A percentile compares a stretch with the other conserved stretches of the same genome.
Conservation (phyloP, 345 rosid genomes). For the Gossypium herbaceum region DNA sequence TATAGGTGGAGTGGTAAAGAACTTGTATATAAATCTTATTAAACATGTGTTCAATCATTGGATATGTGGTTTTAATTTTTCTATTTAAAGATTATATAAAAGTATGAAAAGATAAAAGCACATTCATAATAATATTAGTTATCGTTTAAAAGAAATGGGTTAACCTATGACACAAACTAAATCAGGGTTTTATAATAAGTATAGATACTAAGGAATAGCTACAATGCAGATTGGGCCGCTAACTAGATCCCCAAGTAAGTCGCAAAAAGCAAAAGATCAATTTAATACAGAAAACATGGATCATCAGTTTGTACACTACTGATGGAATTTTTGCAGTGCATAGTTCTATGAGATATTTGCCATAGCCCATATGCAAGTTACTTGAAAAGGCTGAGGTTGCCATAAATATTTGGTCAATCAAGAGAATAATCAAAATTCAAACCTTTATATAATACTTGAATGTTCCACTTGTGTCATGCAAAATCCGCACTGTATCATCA, state of each 20-base stretch:
- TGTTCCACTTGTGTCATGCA: slow-evolving; percentile 76
- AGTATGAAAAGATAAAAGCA: too few species aligned
- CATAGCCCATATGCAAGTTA: neutral
- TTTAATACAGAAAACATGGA: slow-evolving; percentile 3
- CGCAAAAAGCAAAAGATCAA: neutral
- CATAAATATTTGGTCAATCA: slow-evolving; percentile 2
- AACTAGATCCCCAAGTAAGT: neutral
- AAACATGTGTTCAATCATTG: too few species aligned
- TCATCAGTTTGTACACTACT: neutral
- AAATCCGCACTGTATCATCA: slow-evolving; percentile 66
- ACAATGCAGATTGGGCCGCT: neutral
- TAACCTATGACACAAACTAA: too few species aligned
- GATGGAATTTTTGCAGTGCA: neutral
- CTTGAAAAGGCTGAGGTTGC: neutral
- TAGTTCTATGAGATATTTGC: neutral
- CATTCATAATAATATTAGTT: too few species aligned
- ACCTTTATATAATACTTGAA: slow-evolving; percentile 98
- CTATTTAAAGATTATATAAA: too few species aligned
- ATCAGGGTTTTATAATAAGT: too few species aligned
- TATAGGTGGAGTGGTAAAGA: too few species aligned
- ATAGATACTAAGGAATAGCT: neutral
- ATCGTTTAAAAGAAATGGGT: too few species aligned
- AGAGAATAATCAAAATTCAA: slow-evolving; percentile 13
- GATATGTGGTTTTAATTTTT: too few species aligned
- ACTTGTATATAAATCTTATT: too few species aligned